Percentiles rank a stretch among this genome's conserved stretches.
phyloP scores from a whole-genome alignment of 2,329 filamentous ascomycete species.

The Colletotrichum brevisporum region DNA sequence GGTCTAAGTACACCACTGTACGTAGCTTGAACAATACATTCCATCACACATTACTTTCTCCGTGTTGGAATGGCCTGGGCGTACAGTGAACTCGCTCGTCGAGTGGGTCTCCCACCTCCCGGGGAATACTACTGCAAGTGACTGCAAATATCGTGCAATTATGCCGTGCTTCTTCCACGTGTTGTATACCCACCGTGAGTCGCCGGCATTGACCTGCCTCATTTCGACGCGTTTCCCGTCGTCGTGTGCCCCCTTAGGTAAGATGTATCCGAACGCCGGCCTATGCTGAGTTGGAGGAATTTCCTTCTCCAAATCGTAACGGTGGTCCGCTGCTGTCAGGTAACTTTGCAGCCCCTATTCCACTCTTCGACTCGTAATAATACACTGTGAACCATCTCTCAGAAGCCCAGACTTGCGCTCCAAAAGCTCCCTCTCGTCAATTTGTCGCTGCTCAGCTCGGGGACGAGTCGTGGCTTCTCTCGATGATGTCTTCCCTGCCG shows the following conservation, averaged over 20 bases:
- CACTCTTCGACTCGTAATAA: slow-evolving; percentile 1
- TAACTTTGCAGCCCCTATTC: slow-evolving; percentile 7
- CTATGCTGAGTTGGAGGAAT: not conserved
- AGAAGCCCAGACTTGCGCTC: not conserved
- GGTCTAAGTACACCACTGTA: too few relatives aligned
- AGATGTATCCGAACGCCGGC: not conserved
- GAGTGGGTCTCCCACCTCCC: slow-evolving; percentile 11
- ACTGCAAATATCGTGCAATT: slow-evolving; percentile 9
- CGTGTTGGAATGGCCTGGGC: not conserved
- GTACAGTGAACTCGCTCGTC: not conserved
- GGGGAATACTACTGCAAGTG: not conserved
- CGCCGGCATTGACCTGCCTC: not conserved
- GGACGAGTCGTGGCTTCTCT: slow-evolving; percentile 66
- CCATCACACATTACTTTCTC: not conserved
- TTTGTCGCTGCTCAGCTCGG: slow-evolving; percentile 45
- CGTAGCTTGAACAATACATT: too few relatives aligned
- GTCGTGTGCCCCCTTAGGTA: slow-evolving; percentile 12
- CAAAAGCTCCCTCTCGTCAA: not conserved
- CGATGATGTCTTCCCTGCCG: slow-evolving; percentile 83
- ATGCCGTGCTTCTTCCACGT: slow-evolving; percentile 4
- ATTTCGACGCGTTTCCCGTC: not conserved
- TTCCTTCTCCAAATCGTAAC: not conserved
- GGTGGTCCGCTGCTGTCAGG: not conserved
- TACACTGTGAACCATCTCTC: not conserved
- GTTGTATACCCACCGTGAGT: slow-evolving; percentile 1